Percentiles rank a stretch among this genome's conserved stretches.
phyloP scores from a whole-genome alignment of 2,329 filamentous ascomycete species.

The Beauveria australis region DNA sequence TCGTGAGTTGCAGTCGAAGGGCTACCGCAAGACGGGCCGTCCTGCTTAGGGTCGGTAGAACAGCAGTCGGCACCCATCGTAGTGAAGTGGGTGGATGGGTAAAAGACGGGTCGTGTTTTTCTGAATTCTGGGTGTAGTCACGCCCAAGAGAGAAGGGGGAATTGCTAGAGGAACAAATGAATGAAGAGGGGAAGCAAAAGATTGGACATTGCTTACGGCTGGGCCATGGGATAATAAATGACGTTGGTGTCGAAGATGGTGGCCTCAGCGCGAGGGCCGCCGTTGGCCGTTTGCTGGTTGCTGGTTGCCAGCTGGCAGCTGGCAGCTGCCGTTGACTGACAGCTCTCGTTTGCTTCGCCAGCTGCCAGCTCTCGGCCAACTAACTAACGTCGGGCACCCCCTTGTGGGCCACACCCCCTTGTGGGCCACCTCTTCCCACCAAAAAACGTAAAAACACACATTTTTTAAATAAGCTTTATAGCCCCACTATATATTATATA shows the following conservation, averaged over 20 bases:
- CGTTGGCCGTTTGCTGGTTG: background rate
- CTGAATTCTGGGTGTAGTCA: too few species aligned
- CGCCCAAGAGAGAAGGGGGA: too few species aligned
- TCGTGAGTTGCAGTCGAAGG: background rate
- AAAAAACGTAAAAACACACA: too few species aligned
- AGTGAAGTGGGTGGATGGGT: background rate
- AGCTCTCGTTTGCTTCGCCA: background rate
- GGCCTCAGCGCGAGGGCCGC: background rate
- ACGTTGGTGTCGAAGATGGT: background rate
- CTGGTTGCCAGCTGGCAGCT: background rate
- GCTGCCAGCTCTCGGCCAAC: background rate
- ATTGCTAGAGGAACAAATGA: background rate
- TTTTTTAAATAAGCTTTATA: too few species aligned
- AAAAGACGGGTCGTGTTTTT: background rate
- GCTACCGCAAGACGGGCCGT: background rate
- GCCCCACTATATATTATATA: too few species aligned
- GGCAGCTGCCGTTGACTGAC: background rate
- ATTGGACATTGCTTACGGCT: background rate
- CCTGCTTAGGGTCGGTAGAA: slow-evolving; percentile 4
- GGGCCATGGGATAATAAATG: background rate
- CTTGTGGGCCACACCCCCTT: too few species aligned
- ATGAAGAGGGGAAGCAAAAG: background rate
- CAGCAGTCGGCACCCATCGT: slow-evolving; percentile 13
- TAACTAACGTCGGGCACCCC: too few species aligned
- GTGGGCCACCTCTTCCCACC: too few species aligned